Evolutionary conservation across 176 grass and related monocot genomes (phyloP), one percentile per base, ranked within the genome.

Genomic region (Pontederia paniculata): DNA sequence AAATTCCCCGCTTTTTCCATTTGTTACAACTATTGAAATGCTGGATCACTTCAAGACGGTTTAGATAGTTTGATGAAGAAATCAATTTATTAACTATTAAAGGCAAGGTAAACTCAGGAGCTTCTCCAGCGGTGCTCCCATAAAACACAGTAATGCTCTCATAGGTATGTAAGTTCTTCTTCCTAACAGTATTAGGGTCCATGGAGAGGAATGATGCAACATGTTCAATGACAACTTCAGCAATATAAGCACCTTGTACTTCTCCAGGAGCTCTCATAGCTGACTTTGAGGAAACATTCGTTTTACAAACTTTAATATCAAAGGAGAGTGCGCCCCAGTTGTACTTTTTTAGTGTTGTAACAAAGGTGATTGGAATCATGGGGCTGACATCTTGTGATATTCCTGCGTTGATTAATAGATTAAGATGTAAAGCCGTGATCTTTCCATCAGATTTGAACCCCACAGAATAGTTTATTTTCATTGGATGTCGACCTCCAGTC

Each of bases 141-240:
- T 73, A 89, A 54, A 85, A 89, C 42, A 81, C 76, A 16, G 18
- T 31, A 25, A 94, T 69, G 45, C 70, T 94, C 18, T 83, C 63
- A 48, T 70, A 42, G 67, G 66, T 59, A 60, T 94, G 88, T 21
- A 94, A 68, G 48, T 94, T 94, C 44, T 58, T 94, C 44, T 71
- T 75, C 73, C 83, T 74, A 11, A 94, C 54, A 17, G 1, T 17
- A 48, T 86, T 86, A 51, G 78, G 69, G 73, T 83, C 73, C 0
- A 69, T 44, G 1, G 63, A 77, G 13, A 95, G 89, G 13, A 31
- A 20, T 0, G 89, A 80, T 0, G 89, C 78, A 0, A 95, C 81
- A 57, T 89, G 85, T 63, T 95, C 89, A 42, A 95, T 73, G 63
- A 95, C 77, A 44, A 81, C 82, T 79, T 95, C 89, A 5, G 89